Evolutionary conservation across 164 flowering plant species (phyloP), one percentile per base, ranked within the genome.

Genomic region (Chloranthus sessilifolius): DNA sequence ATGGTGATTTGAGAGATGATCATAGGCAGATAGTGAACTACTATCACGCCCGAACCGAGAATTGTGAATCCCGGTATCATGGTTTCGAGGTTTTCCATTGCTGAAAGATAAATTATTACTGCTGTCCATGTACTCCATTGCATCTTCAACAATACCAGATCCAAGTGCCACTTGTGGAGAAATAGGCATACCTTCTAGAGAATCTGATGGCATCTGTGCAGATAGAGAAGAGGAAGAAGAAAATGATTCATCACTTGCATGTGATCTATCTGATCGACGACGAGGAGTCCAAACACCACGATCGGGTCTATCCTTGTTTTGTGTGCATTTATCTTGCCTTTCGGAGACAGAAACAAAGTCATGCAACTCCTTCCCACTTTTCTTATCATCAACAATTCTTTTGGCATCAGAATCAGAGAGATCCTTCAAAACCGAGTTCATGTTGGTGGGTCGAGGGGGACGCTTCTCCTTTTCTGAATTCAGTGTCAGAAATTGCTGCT

Each of bases 271-370:
- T 35, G 88, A 76, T 34, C 86, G 88, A 27, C 82, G 83, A 59
- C 74, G 81, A 39, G 89, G 76, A 39, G 90, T 53, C 97, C 97
- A 89, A 11, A 82, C 84, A 54, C 71, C 84, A 69, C 88, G 85
- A 61, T 85, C 97, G 58, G 83, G 87, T 49, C 85, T 77, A 56
- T 86, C 95, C 63, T 69, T 83, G 57, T 80, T 81, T 55, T 80
- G 78, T 17, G 73, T 56, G 24, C 85, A 76, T 45, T 62, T 83
- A 46, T 81, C 95, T 30, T 66, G 82, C 62, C 71, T 83, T 36
- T 84, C 90, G 54, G 51, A 60, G 15, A 17, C 31, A 47, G 47
- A 38, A 23, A 24, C 28, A 47, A 58, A 58, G 40, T 68, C 72
- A 68, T 70, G 78, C 38, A 38, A 37, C 52, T 76, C 82, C 42